Evolutionary conservation across 2,329 filamentous ascomycete species (phyloP), one percentile per base, ranked within the genome.

Genomic region (Aspergillus costaricaensis): DNA sequence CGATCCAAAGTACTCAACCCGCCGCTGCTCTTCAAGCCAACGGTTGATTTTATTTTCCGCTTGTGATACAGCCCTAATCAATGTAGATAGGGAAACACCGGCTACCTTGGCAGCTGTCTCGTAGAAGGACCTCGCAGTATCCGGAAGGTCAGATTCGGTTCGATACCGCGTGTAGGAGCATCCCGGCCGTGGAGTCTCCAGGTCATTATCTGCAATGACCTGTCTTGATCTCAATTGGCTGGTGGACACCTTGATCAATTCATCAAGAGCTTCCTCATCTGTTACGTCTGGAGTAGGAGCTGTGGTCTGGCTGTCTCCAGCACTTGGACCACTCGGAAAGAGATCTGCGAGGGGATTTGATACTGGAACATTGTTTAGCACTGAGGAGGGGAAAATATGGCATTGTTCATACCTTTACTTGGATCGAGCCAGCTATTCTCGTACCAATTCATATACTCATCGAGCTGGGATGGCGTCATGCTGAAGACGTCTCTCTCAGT

Each of bases 371-470:
- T 47, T 1, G 53, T 38, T 62, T 49, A 58, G 47, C 51, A 23
- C 25, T 32, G 30, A 15, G n/a, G 6, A 30, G n/a, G 36, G 27
- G 4, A 36, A n/a, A 50, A 10, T 12, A 2, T 12, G 5, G 4
- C 7, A 14, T 19, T 25, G 39, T 5, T 10, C 66, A 15, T 57
- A 75, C 74, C 61, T 67, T 62, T 68, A 57, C 67, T 72, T 36
- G 55, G 70, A 55, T 77, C 74, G 38, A 79, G 65, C 80, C 87
- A 91, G 48, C 83, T 88, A 59, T 82, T 81, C 70, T 91, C 87
- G 71, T 90, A 93, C 87, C 90, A 95, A 74, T 91, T 86, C 75
- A 96, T 81, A 69, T 92, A 94, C 61, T 89, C 84, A 68, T 93
- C 90, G 39, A 94, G 77, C 63, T 89, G 83, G 21, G 82, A 76